Evolutionary conservation across 1,284 basidiomycete species (phyloP).

Genomic region (Phaffia rhodozyma): DNA sequence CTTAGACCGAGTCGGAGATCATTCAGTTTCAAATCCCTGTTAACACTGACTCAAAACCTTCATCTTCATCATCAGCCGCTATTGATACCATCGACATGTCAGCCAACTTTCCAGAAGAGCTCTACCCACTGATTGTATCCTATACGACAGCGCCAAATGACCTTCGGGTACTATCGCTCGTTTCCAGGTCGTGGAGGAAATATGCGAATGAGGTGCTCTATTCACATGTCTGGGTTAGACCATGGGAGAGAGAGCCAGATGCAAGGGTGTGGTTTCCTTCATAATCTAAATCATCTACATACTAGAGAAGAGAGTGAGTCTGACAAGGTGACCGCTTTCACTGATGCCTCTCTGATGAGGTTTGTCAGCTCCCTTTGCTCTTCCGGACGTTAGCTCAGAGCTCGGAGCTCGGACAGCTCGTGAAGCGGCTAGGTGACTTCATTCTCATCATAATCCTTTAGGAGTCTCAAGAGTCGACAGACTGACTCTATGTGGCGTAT

Average conservation of each 20-base stretch:
- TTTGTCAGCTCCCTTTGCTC: slow-evolving; percentile 8
- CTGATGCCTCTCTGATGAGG: background rate
- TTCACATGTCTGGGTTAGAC: slow-evolving; percentile 6
- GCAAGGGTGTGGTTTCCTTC: background rate
- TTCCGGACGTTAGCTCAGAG: slow-evolving; percentile 3
- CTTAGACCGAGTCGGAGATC: too few relatives aligned
- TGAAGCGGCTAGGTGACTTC: slow-evolving; percentile 3
- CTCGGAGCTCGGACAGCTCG: background rate
- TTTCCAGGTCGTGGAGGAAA: background rate
- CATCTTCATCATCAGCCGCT: too few relatives aligned
- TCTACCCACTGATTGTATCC: background rate
- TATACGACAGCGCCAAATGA: background rate
- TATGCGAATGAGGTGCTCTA: slow-evolving; percentile 7
- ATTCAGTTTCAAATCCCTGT: too few relatives aligned
- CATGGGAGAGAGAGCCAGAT: slow-evolving; percentile 8
- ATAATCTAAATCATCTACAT: background rate
- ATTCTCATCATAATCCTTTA: background rate
- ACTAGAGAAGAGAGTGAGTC: background rate
- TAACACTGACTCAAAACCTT: too few relatives aligned
- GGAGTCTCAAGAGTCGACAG: background rate
- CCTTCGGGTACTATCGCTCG: slow-evolving; percentile 2
- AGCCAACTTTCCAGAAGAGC: background rate
- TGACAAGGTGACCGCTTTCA: background rate
- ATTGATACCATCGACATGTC: too few relatives aligned
- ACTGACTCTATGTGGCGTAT: background rate